A percentile compares a stretch with the other conserved stretches of the same genome.
Conservation (phyloP, 352 stramenopile genomes). For the Phytophthora parvispora region DNA sequence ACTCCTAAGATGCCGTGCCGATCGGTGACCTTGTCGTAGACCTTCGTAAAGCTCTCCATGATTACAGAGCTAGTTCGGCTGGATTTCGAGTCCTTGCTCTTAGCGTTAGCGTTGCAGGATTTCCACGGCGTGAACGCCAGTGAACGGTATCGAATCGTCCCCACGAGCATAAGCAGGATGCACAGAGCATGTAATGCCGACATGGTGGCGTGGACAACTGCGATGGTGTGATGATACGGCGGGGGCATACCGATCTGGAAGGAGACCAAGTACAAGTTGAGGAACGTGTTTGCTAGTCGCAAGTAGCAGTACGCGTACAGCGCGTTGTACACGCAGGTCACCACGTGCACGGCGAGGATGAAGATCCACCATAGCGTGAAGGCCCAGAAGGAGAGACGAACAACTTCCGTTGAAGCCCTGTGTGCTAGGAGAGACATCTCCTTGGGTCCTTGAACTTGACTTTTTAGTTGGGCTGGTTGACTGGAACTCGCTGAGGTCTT, state of each 20-base stretch:
- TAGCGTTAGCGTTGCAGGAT: not conserved
- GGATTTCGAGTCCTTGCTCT: not conserved
- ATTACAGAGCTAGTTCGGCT: slow-evolving; percentile 13
- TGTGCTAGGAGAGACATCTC: too few relatives aligned
- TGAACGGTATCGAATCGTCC: slow-evolving; percentile 3
- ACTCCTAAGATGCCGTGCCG: slow-evolving; percentile 17
- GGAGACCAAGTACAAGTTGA: slow-evolving; percentile 19
- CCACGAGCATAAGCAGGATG: slow-evolving; percentile 21
- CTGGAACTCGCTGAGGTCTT: too few relatives aligned
- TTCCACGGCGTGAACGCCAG: slow-evolving; percentile 24
- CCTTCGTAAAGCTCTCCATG: slow-evolving; percentile 10
- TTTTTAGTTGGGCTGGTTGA: not conserved
- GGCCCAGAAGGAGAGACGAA: not conserved
- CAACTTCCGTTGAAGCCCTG: not conserved
- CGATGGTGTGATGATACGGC: slow-evolving; percentile 24
- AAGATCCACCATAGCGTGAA: not conserved
- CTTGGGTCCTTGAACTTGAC: too few relatives aligned
- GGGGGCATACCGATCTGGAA: slow-evolving; percentile 26
- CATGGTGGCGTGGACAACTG: slow-evolving; percentile 25
- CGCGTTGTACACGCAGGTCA: not conserved
- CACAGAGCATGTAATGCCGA: slow-evolving; percentile 26
- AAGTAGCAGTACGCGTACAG: slow-evolving; percentile 20
- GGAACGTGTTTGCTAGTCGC: slow-evolving; percentile 10
- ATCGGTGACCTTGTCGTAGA: slow-evolving; percentile 11
- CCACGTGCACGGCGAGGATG: not conserved